Conservation (phyloP, 2,329 filamentous ascomycete genomes). For the Helminthosporium solani region DNA sequence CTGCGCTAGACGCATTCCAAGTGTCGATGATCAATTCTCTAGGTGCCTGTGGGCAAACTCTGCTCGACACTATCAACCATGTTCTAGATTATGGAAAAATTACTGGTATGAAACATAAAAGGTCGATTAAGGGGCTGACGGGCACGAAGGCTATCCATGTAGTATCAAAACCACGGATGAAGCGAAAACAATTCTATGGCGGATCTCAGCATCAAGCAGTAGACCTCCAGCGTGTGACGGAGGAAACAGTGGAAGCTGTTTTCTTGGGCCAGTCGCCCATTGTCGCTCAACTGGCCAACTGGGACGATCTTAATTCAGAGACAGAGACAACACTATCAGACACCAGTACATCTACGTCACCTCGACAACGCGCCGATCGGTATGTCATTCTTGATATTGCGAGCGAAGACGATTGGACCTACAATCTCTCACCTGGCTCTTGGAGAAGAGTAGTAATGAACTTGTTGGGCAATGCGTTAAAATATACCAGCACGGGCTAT, state of each 20-base stretch:
- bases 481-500: slow-evolving; percentile 36
- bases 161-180: slow-evolving; percentile 34
- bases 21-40: slow-evolving; percentile 34
- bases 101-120: slow-evolving; percentile 22
- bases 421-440: slow-evolving; percentile 41
- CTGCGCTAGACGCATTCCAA: slow-evolving; percentile 21
- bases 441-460: slow-evolving; percentile 43
- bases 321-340: background rate
- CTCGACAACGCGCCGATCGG: slow-evolving; percentile 16
- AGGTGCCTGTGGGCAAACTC: slow-evolving; percentile 43
- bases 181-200: slow-evolving; percentile 1
- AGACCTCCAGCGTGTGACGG: slow-evolving; percentile 12
- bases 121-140: slow-evolving; percentile 22
- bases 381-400: slow-evolving; percentile 31
- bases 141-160: slow-evolving; percentile 27
- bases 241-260: slow-evolving; percentile 26
- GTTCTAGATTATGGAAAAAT: slow-evolving; percentile 34
- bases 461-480: slow-evolving; percentile 40
- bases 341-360: background rate
- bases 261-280: slow-evolving; percentile 38
- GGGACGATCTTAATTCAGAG: background rate
- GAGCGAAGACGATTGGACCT: slow-evolving; percentile 43
- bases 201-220: background rate
- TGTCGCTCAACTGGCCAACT: background rate
- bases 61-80: slow-evolving; percentile 46